phyloP scores from a whole-genome alignment of 495 filamentous ascomycete species.

The Penicillium nucicola region DNA sequence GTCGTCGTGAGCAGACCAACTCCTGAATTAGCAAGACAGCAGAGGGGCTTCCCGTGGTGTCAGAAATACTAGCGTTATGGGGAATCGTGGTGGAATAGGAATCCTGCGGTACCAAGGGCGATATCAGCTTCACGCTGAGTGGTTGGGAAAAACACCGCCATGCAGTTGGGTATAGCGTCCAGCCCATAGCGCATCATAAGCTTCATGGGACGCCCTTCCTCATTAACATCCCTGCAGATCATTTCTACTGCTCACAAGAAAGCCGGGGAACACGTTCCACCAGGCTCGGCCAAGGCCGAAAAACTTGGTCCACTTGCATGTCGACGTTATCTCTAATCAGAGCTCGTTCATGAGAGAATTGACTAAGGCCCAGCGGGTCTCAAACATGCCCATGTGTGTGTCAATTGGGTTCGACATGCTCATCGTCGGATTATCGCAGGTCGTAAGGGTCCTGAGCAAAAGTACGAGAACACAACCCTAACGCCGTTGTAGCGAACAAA shows the following conservation, averaged over 20 bases:
- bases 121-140: slow-evolving; percentile 6
- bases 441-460: background rate
- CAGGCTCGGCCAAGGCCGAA: background rate
- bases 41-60: background rate
- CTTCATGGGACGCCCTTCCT: slow-evolving; percentile 17
- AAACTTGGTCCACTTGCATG: background rate
- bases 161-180: slow-evolving; percentile 2
- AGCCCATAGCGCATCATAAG: slow-evolving; percentile 14
- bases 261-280: background rate
- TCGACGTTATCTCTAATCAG: background rate
- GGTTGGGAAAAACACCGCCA: background rate
- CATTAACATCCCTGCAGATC: slow-evolving; percentile 25
- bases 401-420: background rate
- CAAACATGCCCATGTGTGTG: no score
- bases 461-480: background rate
- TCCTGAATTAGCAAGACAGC: background rate
- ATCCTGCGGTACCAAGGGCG: slow-evolving; percentile 8
- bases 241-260: no score
- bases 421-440: no score
- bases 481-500: background rate
- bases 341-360: background rate
- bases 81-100: background rate
- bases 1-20: background rate
- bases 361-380: background rate
- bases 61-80: background rate